phyloP scores from a whole-genome alignment of 2,329 filamentous ascomycete genomes.

The Lecanicillium sp. region DNA sequence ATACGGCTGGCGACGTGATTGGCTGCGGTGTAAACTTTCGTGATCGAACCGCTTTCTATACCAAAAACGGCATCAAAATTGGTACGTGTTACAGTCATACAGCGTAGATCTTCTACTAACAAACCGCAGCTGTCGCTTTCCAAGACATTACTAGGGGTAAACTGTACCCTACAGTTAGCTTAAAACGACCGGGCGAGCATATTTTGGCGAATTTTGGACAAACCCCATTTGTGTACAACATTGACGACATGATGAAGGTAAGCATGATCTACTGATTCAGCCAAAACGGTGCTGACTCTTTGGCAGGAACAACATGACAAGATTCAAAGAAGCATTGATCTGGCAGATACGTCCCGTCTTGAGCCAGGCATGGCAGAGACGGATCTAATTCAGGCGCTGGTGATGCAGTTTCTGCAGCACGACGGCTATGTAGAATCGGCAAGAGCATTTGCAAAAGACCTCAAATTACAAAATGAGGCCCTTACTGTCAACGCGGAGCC shows the following conservation, averaged over 20 bases:
- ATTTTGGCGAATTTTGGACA: constrained; percentile 60
- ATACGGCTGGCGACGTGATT: constrained; percentile 48
- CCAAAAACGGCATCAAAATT: constrained; percentile 52
- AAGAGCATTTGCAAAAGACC: constrained; percentile 76
- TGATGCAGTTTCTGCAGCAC: constrained; percentile 82
- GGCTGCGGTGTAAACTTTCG: constrained; percentile 61
- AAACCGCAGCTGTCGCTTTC: constrained; percentile 56
- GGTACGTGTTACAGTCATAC: constrained; percentile 30
- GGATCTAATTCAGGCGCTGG: constrained; percentile 70
- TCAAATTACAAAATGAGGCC: constrained; percentile 63
- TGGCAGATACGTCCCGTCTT: constrained; percentile 49
- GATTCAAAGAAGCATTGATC: constrained; percentile 52
- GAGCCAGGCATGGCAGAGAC: constrained; percentile 62
- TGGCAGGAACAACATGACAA: constrained; percentile 49
- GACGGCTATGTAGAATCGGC: constrained; percentile 95
- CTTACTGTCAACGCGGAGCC: constrained; percentile 50
- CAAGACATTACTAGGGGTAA: constrained; percentile 53
- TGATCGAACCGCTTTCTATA: constrained; percentile 58
- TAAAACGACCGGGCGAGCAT: constrained; percentile 56
- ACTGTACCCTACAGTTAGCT: constrained; percentile 59
- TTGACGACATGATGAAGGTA: constrained; percentile 77
- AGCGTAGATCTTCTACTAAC: not conserved
- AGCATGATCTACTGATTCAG: constrained; percentile 15
- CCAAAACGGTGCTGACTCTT: constrained; percentile 9
- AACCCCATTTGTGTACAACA: constrained; percentile 80